These are phyloP conservation scores for Diaporthe citrichinensis DNA, from an alignment of 2,329 filamentous ascomycete species.

Conservation along the genomic window DNA sequence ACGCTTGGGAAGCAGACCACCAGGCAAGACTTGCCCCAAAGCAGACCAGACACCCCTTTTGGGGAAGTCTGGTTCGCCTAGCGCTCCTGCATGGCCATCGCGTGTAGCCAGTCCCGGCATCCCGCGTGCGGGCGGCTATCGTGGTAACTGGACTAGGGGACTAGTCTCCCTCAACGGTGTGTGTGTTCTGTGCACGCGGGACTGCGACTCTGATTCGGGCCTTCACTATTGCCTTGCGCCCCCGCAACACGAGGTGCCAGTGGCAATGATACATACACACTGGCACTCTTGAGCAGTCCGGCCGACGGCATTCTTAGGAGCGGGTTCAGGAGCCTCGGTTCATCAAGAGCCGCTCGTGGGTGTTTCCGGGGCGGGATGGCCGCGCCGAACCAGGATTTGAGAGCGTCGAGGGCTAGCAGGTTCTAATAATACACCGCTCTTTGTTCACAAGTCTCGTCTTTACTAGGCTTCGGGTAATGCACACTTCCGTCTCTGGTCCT, in stretches of 20 bases:
- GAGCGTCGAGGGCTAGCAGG: background rate
- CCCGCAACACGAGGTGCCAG: conserved; percentile 25
- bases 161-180: conserved; percentile 2
- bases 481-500: background rate
- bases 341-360: background rate
- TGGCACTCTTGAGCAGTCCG: background rate
- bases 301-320: no score
- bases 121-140: background rate
- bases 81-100: background rate
- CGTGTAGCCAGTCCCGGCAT: background rate
- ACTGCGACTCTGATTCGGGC: conserved; percentile 12
- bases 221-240: background rate
- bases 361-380: background rate
- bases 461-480: background rate
- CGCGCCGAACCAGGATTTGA: background rate
- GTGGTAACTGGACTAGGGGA: background rate
- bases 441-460: background rate
- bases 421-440: conserved; percentile 27
- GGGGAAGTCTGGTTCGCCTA: conserved; percentile 19
- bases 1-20: conserved; percentile 1
- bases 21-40: background rate
- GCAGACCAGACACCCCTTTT: background rate
- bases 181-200: conserved; percentile 22
- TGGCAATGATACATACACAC: background rate
- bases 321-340: conserved; percentile 2